phyloP scores from a whole-genome alignment of 2,329 filamentous ascomycete species.

The Thermothelomyces thermophilus region DNA sequence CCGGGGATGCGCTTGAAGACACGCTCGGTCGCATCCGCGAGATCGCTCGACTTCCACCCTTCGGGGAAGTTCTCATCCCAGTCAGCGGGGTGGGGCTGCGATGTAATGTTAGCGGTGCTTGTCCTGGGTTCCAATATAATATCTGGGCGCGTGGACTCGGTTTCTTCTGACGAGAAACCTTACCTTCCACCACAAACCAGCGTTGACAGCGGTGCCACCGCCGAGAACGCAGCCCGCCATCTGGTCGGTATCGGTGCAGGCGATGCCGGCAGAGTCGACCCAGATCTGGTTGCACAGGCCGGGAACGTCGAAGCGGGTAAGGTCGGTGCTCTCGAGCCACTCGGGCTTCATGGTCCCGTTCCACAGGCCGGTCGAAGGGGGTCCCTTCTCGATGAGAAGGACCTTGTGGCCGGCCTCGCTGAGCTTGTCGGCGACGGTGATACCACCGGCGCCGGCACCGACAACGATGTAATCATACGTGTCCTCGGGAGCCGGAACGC shows the following conservation, averaged over 20 bases:
- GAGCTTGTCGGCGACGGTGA: conserved; percentile 55
- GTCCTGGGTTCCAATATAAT: no score
- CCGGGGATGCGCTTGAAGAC: conserved; percentile 66
- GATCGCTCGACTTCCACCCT: conserved; percentile 63
- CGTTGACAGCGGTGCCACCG: conserved; percentile 60
- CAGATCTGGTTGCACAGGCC: conserved; percentile 67
- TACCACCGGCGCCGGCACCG: conserved; percentile 56
- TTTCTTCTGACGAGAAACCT: conserved; percentile 18
- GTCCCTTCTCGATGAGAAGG: conserved; percentile 55
- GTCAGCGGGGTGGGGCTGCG: conserved; percentile 52
- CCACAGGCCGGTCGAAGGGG: conserved; percentile 58
- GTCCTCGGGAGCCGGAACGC: conserved; percentile 20
- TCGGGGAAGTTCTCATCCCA: conserved; percentile 67
- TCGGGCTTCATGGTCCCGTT: conserved; percentile 53
- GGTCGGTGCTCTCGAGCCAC: conserved; percentile 55
- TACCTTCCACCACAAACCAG: conserved; percentile 61
- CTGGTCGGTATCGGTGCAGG: conserved; percentile 63
- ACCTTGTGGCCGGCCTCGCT: conserved; percentile 59
- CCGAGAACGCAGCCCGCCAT: conserved; percentile 68
- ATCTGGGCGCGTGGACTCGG: no score
- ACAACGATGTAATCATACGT: conserved; percentile 59
- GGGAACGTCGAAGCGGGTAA: conserved; percentile 66
- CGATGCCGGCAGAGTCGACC: conserved; percentile 55
- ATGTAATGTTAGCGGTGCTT: no score
- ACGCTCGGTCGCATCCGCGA: conserved; percentile 51